phyloP scores from a whole-genome alignment of 1,284 basidiomycete genomes.

The Cyathus pygmaeus region DNA sequence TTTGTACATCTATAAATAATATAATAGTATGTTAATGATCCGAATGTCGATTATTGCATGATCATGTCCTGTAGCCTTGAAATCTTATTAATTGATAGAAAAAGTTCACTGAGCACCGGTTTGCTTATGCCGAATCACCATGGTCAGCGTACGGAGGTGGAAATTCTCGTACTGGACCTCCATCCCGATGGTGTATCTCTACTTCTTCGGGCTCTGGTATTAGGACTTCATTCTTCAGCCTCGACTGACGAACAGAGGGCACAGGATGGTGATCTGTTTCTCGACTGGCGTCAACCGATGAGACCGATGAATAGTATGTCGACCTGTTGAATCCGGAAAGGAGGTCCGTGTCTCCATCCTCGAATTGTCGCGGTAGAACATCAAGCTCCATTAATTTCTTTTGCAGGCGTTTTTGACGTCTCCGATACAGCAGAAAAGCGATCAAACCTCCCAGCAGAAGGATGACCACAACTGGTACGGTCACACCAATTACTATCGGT shows the following conservation, averaged over 20 bases:
- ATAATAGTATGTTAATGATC: no score
- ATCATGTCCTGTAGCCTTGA: no score
- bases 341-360: no score
- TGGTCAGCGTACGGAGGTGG: conserved; percentile 39
- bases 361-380: conserved; percentile 15
- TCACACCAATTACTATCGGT: not conserved
- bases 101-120: no score
- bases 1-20: no score
- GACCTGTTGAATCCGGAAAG: no score
- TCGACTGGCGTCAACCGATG: not conserved
- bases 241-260: not conserved
- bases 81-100: no score
- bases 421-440: no score
- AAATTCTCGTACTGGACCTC: conserved; percentile 25
- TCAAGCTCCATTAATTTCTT: conserved; percentile 7
- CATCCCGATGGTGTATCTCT: conserved; percentile 39
- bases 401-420: no score
- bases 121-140: no score
- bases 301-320: not conserved
- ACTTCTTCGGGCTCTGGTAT: conserved; percentile 18
- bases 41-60: no score
- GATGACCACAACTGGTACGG: not conserved
- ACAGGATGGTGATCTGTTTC: not conserved
- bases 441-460: not conserved
- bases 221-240: not conserved